Evolutionary conservation across 179 eudicot species (phyloP), one percentile per base, ranked within the genome.

Genomic region (Gypsophila paniculata): DNA sequence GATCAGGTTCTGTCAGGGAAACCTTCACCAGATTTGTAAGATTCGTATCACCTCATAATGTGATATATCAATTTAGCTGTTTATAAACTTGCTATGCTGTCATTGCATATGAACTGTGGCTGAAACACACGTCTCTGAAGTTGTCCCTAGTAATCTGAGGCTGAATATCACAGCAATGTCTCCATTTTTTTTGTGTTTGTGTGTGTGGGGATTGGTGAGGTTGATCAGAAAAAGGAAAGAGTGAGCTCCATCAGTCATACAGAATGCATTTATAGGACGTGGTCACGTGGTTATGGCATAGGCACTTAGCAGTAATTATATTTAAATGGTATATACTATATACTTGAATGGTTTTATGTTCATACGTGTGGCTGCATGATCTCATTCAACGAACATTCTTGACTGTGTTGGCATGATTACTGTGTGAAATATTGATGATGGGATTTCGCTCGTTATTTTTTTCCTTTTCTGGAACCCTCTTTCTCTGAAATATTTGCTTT

Each of bases 11-110:
- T 78, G 74, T 79, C 85, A 22, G 98, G 98, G 75, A 93, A 90
- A 82, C 98, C 98, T 59, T 78, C 95, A 60, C 96, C 98, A 38
- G 92, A 93, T 78, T 68, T 93, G 98, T 93, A 89, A 87, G 91
- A 7, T 48, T 36, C 53, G 34, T 74, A 46, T 60, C 11, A 17
- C 22, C 64, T 57, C 19, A 70, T 8, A 1, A 32, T 38, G 25
- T 34, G 14, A 42, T 42, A 22, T 38, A 36, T 48, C 54, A 8
- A 21, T 11, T 14, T 48, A 25, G 32, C 19, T 62, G 67, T 78
- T 46, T 22, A 22, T 62, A 4, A 49, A 12, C n/a, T 13, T 57
- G 54, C 46, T 42, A 42, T 29, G 34, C 34, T 29, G 34, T 29
- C 34, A 29, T 29, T 4, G 4, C 34, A 29, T 29, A 29, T 29